Conservation (phyloP, 345 rosid genomes). For the Gossypium anomalum region DNA sequence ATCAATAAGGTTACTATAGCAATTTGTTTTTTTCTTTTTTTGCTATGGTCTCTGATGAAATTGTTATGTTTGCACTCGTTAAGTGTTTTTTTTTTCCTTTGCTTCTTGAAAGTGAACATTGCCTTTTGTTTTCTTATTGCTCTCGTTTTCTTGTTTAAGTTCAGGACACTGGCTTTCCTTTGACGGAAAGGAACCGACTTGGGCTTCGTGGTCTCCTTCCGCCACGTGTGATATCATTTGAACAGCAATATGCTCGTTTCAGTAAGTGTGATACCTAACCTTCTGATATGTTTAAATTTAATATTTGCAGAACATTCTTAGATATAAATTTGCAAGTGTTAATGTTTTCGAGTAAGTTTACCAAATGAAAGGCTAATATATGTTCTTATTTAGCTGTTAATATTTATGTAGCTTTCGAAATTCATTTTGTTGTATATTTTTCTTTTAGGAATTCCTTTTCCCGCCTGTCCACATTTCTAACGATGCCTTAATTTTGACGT, state of each 20-base stretch:
- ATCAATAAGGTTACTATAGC: conserved; percentile 66
- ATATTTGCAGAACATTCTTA: conserved; percentile 1
- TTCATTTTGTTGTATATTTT: background rate
- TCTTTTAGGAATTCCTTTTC: conserved; percentile 1
- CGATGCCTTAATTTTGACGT: background rate
- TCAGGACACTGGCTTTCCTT: conserved; percentile 96
- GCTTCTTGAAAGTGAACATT: background rate
- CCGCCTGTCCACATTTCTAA: background rate
- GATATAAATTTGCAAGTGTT: background rate
- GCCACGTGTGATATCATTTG: conserved; percentile 86
- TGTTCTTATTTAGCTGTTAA: background rate
- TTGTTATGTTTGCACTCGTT: background rate
- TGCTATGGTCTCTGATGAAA: background rate
- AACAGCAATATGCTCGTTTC: conserved; percentile 90
- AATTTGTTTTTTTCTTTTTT: background rate
- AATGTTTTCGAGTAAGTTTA: background rate
- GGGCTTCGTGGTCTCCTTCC: conserved; percentile 97
- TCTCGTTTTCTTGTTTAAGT: background rate
- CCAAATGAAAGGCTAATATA: background rate
- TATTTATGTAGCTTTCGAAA: background rate
- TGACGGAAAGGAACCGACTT: conserved; percentile 88
- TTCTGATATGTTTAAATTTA: background rate
- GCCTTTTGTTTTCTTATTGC: background rate
- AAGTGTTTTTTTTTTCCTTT: background rate
- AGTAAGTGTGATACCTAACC: conserved; percentile 46